Percentiles rank a stretch among this genome's conserved stretches.
These are phyloP conservation scores for Jacaranda copaia DNA, from an alignment of 257 asterid species.

Conservation along the genomic window DNA sequence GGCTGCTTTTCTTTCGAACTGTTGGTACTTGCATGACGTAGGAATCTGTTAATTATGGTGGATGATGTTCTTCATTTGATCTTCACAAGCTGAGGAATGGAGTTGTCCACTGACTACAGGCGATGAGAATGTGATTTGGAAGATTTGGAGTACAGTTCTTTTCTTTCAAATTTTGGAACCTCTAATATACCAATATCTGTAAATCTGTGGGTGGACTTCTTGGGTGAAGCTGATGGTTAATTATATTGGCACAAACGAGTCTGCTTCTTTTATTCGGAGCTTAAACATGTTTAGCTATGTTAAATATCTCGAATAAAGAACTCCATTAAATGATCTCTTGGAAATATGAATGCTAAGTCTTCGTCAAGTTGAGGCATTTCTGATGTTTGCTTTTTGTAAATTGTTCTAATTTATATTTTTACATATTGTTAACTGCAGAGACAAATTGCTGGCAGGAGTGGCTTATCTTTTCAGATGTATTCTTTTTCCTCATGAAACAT, in stretches of 20 bases:
- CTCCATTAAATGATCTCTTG: slow-evolving; percentile 5
- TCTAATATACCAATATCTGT: background rate
- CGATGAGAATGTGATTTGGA: background rate
- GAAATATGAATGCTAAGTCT: background rate
- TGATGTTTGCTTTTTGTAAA: slow-evolving; percentile 7
- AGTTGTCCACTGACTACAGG: background rate
- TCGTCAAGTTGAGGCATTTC: slow-evolving; percentile 23
- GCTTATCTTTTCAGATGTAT: slow-evolving; percentile 94
- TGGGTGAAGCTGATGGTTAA: slow-evolving; percentile 14
- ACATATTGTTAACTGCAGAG: slow-evolving; percentile 61
- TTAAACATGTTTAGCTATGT: slow-evolving; percentile 21
- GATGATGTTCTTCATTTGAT: background rate
- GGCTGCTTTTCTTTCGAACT: background rate
- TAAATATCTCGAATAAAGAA: slow-evolving; percentile 14
- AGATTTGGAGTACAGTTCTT: slow-evolving; percentile 3
- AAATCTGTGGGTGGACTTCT: slow-evolving; percentile 6
- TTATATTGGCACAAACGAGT: background rate
- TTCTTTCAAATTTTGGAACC: background rate
- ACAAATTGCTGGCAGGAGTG: slow-evolving; percentile 98
- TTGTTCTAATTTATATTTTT: slow-evolving; percentile 24
- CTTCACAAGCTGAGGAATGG: background rate
- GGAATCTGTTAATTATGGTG: background rate
- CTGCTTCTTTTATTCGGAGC: slow-evolving; percentile 18
- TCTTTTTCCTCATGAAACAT: slow-evolving; percentile 91
- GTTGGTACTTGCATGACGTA: background rate